phyloP scores from a whole-genome alignment of 1,284 basidiomycete genomes.

The Anthracocystis setariae region DNA sequence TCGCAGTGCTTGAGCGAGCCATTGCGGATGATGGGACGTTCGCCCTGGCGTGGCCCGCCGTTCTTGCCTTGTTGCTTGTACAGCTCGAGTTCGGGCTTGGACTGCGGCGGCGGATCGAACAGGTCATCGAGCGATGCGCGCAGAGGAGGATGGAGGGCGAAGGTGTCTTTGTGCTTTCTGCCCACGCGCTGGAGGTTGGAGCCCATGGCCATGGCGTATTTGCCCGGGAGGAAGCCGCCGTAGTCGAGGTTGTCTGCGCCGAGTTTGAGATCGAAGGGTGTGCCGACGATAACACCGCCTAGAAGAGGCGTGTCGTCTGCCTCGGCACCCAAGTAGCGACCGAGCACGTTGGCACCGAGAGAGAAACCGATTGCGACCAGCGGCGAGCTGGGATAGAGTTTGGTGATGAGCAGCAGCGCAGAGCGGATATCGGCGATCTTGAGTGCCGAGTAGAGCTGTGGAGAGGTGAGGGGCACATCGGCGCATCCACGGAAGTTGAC shows the following conservation, averaged over 20 bases:
- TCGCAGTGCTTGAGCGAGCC: slow-evolving; percentile 69
- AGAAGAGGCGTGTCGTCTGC: slow-evolving; percentile 78
- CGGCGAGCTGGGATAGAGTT: slow-evolving; percentile 80
- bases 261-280: slow-evolving; percentile 79
- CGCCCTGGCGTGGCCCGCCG: slow-evolving; percentile 29
- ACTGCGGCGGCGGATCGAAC: slow-evolving; percentile 45
- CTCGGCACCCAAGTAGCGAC: slow-evolving; percentile 90
- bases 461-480: slow-evolving; percentile 77
- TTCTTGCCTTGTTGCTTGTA: slow-evolving; percentile 41
- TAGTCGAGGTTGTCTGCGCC: slow-evolving; percentile 72
- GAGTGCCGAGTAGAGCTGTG: slow-evolving; percentile 82
- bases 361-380: slow-evolving; percentile 91
- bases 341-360: slow-evolving; percentile 89
- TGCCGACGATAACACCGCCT: slow-evolving; percentile 77
- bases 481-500: slow-evolving; percentile 86
- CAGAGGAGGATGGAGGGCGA: slow-evolving; percentile 55
- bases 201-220: slow-evolving; percentile 87
- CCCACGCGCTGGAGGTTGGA: slow-evolving; percentile 74
- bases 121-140: slow-evolving; percentile 49
- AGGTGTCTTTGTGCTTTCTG: slow-evolving; percentile 49
- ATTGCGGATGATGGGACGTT: slow-evolving; percentile 31
- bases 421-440: slow-evolving; percentile 86
- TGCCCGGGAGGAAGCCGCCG: slow-evolving; percentile 72
- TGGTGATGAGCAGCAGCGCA: slow-evolving; percentile 80
- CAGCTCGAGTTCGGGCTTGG: slow-evolving; percentile 37